Conservation (phyloP, 345 rosid species). For the Aethionema arabicum region DNA sequence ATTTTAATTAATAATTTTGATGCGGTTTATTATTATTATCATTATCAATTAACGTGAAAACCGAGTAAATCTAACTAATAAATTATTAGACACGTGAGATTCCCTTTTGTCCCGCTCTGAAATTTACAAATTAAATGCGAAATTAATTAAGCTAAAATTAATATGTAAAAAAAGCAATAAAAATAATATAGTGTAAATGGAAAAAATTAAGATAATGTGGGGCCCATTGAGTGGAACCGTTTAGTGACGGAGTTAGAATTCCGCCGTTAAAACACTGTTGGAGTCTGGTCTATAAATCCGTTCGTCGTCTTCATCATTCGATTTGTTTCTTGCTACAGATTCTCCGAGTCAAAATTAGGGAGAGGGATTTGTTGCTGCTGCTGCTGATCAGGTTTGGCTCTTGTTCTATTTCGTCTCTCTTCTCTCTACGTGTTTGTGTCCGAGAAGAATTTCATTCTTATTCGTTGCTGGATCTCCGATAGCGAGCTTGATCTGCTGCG, state of each 20-base stretch:
- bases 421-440: not conserved
- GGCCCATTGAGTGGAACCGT: slow-evolving; percentile 18
- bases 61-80: slow-evolving; percentile 8
- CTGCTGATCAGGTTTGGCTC: slow-evolving; percentile 13
- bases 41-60: not conserved
- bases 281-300: slow-evolving; percentile 19
- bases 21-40: not conserved
- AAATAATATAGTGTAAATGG: not conserved
- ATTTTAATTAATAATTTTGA: too few species aligned
- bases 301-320: slow-evolving; percentile 16
- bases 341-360: slow-evolving; percentile 21
- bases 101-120: not conserved
- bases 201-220: slow-evolving; percentile 21
- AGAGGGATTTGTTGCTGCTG: not conserved
- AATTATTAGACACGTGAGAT: slow-evolving; percentile 12
- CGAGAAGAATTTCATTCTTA: not conserved
- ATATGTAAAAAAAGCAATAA: not conserved
- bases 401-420: not conserved
- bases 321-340: slow-evolving; percentile 10
- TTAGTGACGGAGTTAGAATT: slow-evolving; percentile 16
- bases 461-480: not conserved
- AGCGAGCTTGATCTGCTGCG: slow-evolving; percentile 2
- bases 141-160: not conserved
- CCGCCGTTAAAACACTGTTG: slow-evolving; percentile 8
- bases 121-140: not conserved